A percentile compares a stretch with the other conserved stretches of the same genome.
phyloP scores from a whole-genome alignment of 345 rosid species.

The Pelargonium nanum region DNA sequence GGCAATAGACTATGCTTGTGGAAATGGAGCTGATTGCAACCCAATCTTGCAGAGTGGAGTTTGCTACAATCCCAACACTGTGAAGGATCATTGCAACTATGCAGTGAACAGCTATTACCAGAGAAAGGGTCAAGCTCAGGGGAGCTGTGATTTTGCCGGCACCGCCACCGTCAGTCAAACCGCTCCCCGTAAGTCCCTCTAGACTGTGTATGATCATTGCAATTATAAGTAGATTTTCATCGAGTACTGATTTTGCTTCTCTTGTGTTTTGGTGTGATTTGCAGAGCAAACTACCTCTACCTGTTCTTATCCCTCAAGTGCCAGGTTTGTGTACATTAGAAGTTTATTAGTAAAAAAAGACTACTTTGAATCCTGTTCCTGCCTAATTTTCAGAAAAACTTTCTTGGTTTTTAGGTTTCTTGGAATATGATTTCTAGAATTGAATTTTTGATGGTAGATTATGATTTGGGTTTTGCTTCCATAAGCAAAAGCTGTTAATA shows the following conservation, averaged over 20 bases:
- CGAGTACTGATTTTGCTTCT: no score
- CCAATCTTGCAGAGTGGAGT: constrained; percentile 47
- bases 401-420: no score
- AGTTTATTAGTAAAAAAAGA: no score
- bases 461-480: no score
- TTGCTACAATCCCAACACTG: constrained; percentile 72
- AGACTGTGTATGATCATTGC: no score
- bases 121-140: constrained; percentile 40
- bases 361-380: no score
- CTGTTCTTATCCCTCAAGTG: not conserved
- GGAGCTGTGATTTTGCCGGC: constrained; percentile 67
- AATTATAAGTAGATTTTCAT: no score
- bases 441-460: no score
- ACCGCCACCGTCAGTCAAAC: constrained; percentile 37
- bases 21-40: constrained; percentile 63
- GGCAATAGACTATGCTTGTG: constrained; percentile 74
- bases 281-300: not conserved
- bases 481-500: no score
- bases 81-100: constrained; percentile 79
- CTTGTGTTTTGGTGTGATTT: no score
- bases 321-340: not conserved
- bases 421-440: no score
- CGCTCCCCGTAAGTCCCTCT: constrained; percentile 32
- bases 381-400: no score
- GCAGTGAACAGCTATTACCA: constrained; percentile 87